A percentile compares a stretch with the other conserved stretches of the same genome.
These are phyloP conservation scores for Carex cristatella DNA, from an alignment of 176 grass and related monocot species.

Conservation along the genomic window DNA sequence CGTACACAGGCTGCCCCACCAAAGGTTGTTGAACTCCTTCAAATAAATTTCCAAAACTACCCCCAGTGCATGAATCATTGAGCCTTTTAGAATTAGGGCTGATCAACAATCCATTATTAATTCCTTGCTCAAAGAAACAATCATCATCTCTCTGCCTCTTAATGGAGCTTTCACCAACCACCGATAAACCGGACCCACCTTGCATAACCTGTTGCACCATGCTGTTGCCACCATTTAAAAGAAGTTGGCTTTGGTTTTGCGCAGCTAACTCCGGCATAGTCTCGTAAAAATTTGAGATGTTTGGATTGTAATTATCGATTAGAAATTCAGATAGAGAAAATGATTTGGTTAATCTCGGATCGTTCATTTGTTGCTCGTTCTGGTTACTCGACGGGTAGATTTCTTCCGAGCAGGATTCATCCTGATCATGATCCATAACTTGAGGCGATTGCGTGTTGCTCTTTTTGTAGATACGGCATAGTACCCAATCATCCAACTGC, in stretches of 20 bases:
- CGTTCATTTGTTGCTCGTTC: background rate
- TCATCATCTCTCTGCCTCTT: conserved; percentile 22
- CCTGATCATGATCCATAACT: conserved; percentile 11
- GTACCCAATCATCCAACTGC: conserved; percentile 27
- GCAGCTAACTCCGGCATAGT: background rate
- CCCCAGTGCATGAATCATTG: background rate
- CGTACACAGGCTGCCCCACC: conserved; percentile 13
- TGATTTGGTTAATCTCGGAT: background rate
- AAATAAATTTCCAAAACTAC: conserved; percentile 10
- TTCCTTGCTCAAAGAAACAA: conserved; percentile 16
- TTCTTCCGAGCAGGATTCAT: conserved; percentile 20
- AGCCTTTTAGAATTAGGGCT: conserved; percentile 8
- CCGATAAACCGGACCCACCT: conserved; percentile 3
- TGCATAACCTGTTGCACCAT: conserved; percentile 5
- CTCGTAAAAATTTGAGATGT: conserved; percentile 6
- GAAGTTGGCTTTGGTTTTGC: background rate
- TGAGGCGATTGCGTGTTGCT: background rate
- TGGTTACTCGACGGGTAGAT: conserved; percentile 6
- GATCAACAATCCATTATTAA: background rate
- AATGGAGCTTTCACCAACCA: conserved; percentile 10
- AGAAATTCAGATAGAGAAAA: conserved; percentile 20
- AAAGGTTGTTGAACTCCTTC: conserved; percentile 10
- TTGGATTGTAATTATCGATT: background rate
- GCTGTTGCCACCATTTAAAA: background rate
- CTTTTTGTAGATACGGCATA: conserved; percentile 26